Percentiles rank a stretch among this genome's conserved stretches.
Evolutionary conservation across 345 rosid genomes (phyloP).

Genomic region (Crucihimalaya himalaica): DNA sequence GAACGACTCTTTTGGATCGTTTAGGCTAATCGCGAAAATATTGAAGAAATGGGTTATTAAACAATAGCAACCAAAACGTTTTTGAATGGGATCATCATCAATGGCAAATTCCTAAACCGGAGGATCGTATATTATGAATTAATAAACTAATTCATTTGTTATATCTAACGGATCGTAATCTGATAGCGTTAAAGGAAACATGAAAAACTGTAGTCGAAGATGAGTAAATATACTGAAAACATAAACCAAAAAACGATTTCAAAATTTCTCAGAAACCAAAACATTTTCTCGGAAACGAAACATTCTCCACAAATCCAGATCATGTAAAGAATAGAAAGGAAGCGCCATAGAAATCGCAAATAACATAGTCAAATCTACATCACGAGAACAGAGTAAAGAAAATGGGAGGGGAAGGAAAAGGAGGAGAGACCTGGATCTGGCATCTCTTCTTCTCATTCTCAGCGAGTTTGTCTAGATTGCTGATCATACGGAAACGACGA

Average conservation of each 20-base stretch:
- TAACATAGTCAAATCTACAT: slow-evolving; percentile 31
- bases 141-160: too few relatives aligned
- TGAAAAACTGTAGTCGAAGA: neutral
- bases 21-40: neutral
- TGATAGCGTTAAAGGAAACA: neutral
- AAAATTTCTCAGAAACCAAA: too few relatives aligned
- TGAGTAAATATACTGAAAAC: neutral
- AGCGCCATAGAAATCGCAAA: neutral
- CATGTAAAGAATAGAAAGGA: neutral
- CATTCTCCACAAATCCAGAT: slow-evolving; percentile 1
- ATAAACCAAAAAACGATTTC: neutral
- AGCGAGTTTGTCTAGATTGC: slow-evolving; percentile 67
- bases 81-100: neutral
- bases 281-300: slow-evolving; percentile 24
- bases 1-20: slow-evolving; percentile 4
- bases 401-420: neutral
- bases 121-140: too few relatives aligned
- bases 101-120: neutral
- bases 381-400: neutral
- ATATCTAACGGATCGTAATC: neutral
- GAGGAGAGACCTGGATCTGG: slow-evolving; percentile 62
- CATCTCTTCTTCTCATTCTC: slow-evolving; percentile 60
- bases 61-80: neutral
- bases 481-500: slow-evolving; percentile 76
- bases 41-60: neutral